Conservation (phyloP, 2,329 filamentous ascomycete genomes). For the Diaporthe sp. region DNA sequence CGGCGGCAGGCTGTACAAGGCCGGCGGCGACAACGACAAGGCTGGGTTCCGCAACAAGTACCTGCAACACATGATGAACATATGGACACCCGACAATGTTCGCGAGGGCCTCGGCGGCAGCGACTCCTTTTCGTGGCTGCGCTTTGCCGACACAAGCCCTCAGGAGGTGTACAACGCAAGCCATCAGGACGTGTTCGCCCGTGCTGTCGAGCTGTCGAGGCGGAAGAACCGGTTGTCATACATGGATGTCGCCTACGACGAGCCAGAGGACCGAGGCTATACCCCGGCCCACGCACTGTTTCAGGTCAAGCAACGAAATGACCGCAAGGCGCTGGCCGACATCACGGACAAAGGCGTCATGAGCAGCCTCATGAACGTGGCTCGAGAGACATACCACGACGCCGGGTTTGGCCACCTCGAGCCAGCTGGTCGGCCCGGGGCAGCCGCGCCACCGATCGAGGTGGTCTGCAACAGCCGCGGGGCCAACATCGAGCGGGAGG, state of each 20-base stretch:
- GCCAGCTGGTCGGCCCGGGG: conserved; percentile 82
- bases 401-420: conserved; percentile 85
- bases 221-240: conserved; percentile 73
- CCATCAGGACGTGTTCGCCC: conserved; percentile 79
- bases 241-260: conserved; percentile 79
- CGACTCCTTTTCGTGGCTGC: conserved; percentile 88
- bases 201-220: conserved; percentile 73
- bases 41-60: conserved; percentile 87
- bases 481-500: conserved; percentile 75
- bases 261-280: conserved; percentile 72
- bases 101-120: conserved; percentile 71
- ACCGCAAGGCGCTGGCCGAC: conserved; percentile 76
- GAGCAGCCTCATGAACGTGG: conserved; percentile 83
- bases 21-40: conserved; percentile 78
- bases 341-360: conserved; percentile 81
- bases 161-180: conserved; percentile 80
- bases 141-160: conserved; percentile 84
- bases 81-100: conserved; percentile 88
- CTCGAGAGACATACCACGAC: conserved; percentile 73
- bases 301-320: conserved; percentile 80
- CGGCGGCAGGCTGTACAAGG: conserved; percentile 80
- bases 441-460: conserved; percentile 88
- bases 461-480: conserved; percentile 80
- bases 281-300: conserved; percentile 84
- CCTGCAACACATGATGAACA: conserved; percentile 86